Conservation (phyloP, 176 grass and related monocot genomes). For the Aegilops longissima region DNA sequence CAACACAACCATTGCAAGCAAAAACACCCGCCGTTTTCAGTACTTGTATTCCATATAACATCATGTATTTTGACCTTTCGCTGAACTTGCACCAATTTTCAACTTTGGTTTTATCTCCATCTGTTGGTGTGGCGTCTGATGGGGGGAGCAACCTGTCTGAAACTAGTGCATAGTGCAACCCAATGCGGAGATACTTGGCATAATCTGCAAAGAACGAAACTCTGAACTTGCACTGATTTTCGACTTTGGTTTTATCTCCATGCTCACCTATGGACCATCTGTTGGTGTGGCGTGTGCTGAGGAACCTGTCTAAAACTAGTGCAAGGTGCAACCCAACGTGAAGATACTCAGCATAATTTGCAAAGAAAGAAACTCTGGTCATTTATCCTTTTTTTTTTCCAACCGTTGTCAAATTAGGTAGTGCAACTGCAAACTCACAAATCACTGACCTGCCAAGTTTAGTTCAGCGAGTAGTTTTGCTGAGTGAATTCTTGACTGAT, state of each 20-base stretch:
- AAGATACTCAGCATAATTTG: not conserved
- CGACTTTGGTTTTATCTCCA: not conserved
- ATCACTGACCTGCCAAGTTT: not conserved
- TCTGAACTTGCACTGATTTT: not conserved
- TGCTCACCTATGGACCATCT: not conserved
- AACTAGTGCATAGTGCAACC: not conserved
- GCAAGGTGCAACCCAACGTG: not conserved
- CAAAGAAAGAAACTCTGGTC: not conserved
- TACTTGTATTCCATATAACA: not conserved
- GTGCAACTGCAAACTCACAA: not conserved
- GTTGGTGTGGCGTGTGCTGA: not conserved
- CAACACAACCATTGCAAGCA: not conserved
- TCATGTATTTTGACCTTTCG: not conserved
- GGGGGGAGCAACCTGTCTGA: not conserved
- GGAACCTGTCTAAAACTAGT: not conserved
- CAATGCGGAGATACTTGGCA: not conserved
- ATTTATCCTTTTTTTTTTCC: not conserved
- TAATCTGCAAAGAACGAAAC: not conserved
- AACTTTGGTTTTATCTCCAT: not conserved
- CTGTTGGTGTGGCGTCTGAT: not conserved
- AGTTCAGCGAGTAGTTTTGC: not conserved
- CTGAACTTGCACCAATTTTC: not conserved
- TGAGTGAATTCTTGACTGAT: not conserved
- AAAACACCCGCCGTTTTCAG: not conserved
- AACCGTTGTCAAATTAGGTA: not conserved